phyloP scores from a whole-genome alignment of 2,329 filamentous ascomycete genomes.

The Lecanoromycetidae sp. region DNA sequence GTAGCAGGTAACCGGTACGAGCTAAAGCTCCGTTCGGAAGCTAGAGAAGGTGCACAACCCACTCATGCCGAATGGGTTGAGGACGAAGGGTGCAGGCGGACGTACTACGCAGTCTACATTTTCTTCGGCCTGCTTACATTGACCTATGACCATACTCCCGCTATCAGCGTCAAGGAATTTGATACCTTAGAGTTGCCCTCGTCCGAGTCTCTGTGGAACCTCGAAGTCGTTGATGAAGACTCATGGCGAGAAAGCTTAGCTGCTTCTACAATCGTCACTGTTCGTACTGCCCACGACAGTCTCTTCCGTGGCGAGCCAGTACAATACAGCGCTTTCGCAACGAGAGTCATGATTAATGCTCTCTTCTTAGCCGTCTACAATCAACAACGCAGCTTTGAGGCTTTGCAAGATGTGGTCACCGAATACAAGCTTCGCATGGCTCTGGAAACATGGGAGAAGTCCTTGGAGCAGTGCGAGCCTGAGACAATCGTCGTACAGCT shows the following conservation, averaged over 20 bases:
- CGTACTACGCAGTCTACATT: conserved; percentile 97
- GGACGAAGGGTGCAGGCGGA: conserved; percentile 89
- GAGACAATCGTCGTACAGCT: conserved; percentile 80
- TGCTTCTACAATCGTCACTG: conserved; percentile 63
- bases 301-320: conserved; percentile 87
- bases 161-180: conserved; percentile 97
- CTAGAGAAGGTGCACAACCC: conserved; percentile 62
- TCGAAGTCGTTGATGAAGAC: conserved; percentile 63
- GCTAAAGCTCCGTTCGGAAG: conserved; percentile 82
- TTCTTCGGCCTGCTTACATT: conserved; percentile 93
- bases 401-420: conserved; percentile 89
- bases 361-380: conserved; percentile 98
- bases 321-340: conserved; percentile 91
- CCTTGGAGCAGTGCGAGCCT: conserved; percentile 81
- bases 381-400: conserved; percentile 95
- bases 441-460: conserved; percentile 97
- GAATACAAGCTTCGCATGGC: conserved; percentile 96
- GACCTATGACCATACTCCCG: conserved; percentile 95
- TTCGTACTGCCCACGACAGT: conserved; percentile 87
- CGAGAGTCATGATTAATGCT: conserved; percentile 96
- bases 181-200: conserved; percentile 86
- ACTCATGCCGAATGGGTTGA: conserved; percentile 87
- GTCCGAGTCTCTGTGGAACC: conserved; percentile 87
- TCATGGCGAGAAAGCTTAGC: conserved; percentile 72
- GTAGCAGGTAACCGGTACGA: conserved; percentile 95